Evolutionary conservation across 108 stramenopile species (phyloP).

Genomic region (Stephanodiscus triporus): DNA sequence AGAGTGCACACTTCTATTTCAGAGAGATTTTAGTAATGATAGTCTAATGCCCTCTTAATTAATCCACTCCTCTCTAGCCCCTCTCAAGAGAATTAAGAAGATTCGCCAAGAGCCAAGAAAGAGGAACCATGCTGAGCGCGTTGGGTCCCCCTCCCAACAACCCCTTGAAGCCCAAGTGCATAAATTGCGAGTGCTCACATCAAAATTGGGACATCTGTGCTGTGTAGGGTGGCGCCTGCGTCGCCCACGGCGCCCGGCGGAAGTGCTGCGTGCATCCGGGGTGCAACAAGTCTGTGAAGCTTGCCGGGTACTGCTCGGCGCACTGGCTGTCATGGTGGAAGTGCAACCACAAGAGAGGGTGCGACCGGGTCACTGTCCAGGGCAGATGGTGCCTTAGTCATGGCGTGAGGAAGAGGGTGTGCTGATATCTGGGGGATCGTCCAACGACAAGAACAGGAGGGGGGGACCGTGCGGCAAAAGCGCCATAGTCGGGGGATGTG

Average conservation of each 20-base stretch:
- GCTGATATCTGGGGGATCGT: constrained; percentile 11
- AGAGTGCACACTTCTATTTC: no score
- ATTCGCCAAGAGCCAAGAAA: no score
- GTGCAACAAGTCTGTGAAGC: constrained; percentile 46
- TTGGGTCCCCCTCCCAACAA: no score
- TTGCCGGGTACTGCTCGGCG: constrained; percentile 41
- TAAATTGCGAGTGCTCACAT: constrained; percentile 39
- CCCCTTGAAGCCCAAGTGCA: constrained; percentile 22
- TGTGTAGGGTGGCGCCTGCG: constrained; percentile 53
- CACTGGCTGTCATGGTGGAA: constrained; percentile 43
- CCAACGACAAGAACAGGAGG: neutral
- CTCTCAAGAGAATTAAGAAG: no score
- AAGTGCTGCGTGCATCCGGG: constrained; percentile 35
- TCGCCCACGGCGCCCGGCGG: constrained; percentile 53
- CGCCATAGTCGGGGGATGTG: constrained; percentile 49
- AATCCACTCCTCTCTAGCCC: no score
- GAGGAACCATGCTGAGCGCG: no score
- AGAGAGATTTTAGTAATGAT: no score
- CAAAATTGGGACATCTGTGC: constrained; percentile 41
- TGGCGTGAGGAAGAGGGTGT: constrained; percentile 38
- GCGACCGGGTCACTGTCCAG: constrained; percentile 42
- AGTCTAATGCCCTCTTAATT: no score
- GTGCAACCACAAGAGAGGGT: constrained; percentile 18
- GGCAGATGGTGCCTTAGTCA: constrained; percentile 46
- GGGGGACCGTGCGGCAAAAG: constrained; percentile 37